phyloP scores from a whole-genome alignment of 192 early-diverging fungal species.

The Rhizophagus sp. region DNA sequence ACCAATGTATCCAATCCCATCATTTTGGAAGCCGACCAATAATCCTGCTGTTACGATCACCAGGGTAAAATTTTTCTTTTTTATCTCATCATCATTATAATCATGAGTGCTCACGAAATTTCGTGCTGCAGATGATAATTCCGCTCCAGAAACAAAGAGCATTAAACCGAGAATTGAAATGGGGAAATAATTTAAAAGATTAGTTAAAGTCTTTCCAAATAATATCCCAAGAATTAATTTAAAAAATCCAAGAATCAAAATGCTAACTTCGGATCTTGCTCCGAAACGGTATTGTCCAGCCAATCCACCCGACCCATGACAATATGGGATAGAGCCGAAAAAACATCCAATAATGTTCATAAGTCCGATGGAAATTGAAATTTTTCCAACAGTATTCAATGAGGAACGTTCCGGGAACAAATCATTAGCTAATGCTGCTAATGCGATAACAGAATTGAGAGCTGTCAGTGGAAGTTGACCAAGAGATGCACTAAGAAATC shows the following conservation, averaged over 20 bases:
- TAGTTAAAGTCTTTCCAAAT: constrained; percentile 79
- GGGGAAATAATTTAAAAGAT: constrained; percentile 72
- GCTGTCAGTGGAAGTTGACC: constrained; percentile 87
- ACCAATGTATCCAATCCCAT: constrained; percentile 77
- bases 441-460: constrained; percentile 85
- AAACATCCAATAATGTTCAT: constrained; percentile 82
- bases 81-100: constrained; percentile 43
- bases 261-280: constrained; percentile 76
- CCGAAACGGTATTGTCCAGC: constrained; percentile 96
- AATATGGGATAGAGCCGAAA: constrained; percentile 78
- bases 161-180: constrained; percentile 81
- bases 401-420: constrained; percentile 70
- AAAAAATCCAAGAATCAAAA: constrained; percentile 72
- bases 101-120: constrained; percentile 37
- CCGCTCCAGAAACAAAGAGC: constrained; percentile 81
- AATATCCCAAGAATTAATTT: constrained; percentile 83
- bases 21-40: constrained; percentile 77
- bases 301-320: constrained; percentile 86
- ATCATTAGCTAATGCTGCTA: constrained; percentile 74
- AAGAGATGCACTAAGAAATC: constrained; percentile 78
- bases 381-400: constrained; percentile 47
- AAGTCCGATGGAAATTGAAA: constrained; percentile 68
- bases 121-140: constrained; percentile 63
- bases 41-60: constrained; percentile 71
- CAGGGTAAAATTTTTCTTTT: constrained; percentile 64